Percentiles rank a stretch among this genome's conserved stretches.
These are phyloP conservation scores for Auricularia heimuer DNA, from an alignment of 768 basidiomycete genomes.

Conservation along the genomic window DNA sequence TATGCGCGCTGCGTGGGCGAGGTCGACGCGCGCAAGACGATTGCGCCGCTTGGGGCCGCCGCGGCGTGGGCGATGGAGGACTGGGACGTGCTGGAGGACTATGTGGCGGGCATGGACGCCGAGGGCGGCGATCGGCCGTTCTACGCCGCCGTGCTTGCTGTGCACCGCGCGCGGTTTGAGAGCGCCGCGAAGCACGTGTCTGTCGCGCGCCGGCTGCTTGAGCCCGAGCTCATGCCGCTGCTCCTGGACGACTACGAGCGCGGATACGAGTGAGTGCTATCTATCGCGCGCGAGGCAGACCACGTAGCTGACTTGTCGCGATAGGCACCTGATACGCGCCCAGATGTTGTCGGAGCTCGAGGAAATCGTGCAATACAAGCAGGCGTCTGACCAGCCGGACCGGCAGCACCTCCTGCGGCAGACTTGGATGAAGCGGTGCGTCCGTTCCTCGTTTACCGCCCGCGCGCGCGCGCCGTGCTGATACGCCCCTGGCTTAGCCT, in stretches of 20 bases:
- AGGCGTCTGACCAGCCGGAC: slow-evolving; percentile 31
- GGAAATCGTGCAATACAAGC: slow-evolving; percentile 41
- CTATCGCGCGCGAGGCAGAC: neutral
- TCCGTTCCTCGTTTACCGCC: neutral
- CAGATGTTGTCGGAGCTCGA: slow-evolving; percentile 44
- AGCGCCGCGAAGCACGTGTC: slow-evolving; percentile 34
- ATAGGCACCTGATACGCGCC: slow-evolving; percentile 35
- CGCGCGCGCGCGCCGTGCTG: neutral
- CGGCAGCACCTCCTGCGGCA: slow-evolving; percentile 33
- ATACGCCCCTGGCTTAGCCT: slow-evolving; percentile 19
- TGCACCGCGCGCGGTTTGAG: slow-evolving; percentile 35
- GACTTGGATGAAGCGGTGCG: slow-evolving; percentile 39
- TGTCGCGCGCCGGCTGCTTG: slow-evolving; percentile 34
- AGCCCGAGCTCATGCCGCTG: slow-evolving; percentile 35
- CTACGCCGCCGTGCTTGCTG: slow-evolving; percentile 38
- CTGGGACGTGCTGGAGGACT: slow-evolving; percentile 42
- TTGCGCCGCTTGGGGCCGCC: slow-evolving; percentile 39
- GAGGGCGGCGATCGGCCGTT: slow-evolving; percentile 40
- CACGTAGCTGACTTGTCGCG: neutral
- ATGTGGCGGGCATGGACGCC: slow-evolving; percentile 36
- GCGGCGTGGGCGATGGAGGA: slow-evolving; percentile 38
- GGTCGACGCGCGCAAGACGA: slow-evolving; percentile 29
- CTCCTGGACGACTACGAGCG: slow-evolving; percentile 39
- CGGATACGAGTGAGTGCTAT: slow-evolving; percentile 33
- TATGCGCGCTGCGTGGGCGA: slow-evolving; percentile 25